Percentiles rank a stretch among this genome's conserved stretches.
These are phyloP conservation scores for Gyromitra esculenta DNA, from an alignment of 2,329 filamentous ascomycete genomes.

Conservation along the genomic window DNA sequence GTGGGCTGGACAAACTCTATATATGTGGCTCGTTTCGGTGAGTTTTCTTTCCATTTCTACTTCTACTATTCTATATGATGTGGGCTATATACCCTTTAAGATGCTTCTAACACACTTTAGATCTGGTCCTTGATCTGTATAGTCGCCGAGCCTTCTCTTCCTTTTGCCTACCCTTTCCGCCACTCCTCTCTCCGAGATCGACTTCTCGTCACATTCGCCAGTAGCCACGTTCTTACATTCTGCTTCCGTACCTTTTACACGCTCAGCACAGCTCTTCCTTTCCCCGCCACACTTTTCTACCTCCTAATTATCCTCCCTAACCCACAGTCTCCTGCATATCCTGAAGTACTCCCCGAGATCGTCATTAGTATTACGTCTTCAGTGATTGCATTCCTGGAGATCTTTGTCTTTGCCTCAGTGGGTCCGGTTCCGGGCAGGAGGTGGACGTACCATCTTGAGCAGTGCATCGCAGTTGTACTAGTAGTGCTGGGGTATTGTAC, in stretches of 20 bases:
- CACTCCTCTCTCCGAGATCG: background rate
- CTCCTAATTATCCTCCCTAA: constrained; percentile 37
- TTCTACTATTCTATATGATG: background rate
- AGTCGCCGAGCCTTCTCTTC: background rate
- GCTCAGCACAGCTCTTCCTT: constrained; percentile 28
- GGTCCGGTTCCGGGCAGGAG: constrained; percentile 8
- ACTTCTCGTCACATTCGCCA: constrained; percentile 10
- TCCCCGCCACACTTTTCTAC: constrained; percentile 32
- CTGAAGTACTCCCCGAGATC: constrained; percentile 20
- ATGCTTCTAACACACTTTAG: constrained; percentile 11
- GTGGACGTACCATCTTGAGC: constrained; percentile 19
- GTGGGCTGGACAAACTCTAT: constrained; percentile 33
- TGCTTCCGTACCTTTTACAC: constrained; percentile 38
- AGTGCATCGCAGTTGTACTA: constrained; percentile 7
- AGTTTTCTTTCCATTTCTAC: background rate
- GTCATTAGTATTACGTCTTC: constrained; percentile 27
- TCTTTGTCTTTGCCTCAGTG: constrained; percentile 38
- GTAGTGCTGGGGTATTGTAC: constrained; percentile 15
- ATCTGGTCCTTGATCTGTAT: constrained; percentile 17
- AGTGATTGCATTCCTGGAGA: constrained; percentile 32
- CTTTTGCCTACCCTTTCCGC: background rate
- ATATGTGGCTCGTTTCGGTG: constrained; percentile 43
- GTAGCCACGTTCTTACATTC: background rate
- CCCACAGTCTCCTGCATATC: constrained; percentile 18
- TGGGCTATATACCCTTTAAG: background rate